Percentiles rank a stretch among this genome's conserved stretches.
phyloP scores from a whole-genome alignment of 1,139 yeast genomes.

The Tardiomyces blankii region DNA sequence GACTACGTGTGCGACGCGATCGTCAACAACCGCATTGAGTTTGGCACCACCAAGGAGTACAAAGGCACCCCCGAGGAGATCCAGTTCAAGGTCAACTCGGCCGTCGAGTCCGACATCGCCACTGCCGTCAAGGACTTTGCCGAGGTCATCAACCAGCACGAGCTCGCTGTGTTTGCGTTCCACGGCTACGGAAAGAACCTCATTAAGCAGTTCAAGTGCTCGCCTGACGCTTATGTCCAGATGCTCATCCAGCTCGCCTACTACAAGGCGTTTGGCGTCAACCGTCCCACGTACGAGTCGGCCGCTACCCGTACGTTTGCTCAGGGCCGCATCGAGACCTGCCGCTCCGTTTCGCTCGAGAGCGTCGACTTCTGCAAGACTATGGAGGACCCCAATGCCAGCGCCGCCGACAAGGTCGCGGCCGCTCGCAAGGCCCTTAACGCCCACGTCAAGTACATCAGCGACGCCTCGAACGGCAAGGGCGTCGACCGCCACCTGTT shows the following conservation, averaged over 20 bases:
- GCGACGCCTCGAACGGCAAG: slow-evolving; percentile 71
- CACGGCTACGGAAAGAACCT: slow-evolving; percentile 43
- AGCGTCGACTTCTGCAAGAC: slow-evolving; percentile 63
- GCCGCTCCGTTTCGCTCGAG: slow-evolving; percentile 76
- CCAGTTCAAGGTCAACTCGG: slow-evolving; percentile 34
- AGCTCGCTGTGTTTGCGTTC: slow-evolving; percentile 31
- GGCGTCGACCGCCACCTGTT: slow-evolving; percentile 94
- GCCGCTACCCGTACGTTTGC: slow-evolving; percentile 88
- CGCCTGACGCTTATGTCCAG: slow-evolving; percentile 75
- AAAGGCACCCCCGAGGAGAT: slow-evolving; percentile 30
- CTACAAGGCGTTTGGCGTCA: slow-evolving; percentile 69
- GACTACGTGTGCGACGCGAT: slow-evolving; percentile 58
- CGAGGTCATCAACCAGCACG: slow-evolving; percentile 31
- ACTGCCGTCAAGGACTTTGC: slow-evolving; percentile 48
- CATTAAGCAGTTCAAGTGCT: slow-evolving; percentile 63
- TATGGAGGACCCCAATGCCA: slow-evolving; percentile 52
- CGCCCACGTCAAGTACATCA: slow-evolving; percentile 66
- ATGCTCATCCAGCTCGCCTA: slow-evolving; percentile 73
- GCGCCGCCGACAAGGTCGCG: slow-evolving; percentile 47
- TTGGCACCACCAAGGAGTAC: slow-evolving; percentile 20
- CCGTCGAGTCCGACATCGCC: slow-evolving; percentile 40
- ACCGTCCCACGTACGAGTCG: slow-evolving; percentile 90
- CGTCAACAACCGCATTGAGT: slow-evolving; percentile 34
- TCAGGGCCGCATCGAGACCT: slow-evolving; percentile 94
- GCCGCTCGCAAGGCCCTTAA: slow-evolving; percentile 65